Conservation (phyloP, 139 green algal species). For the Yamagishiella unicocca region DNA sequence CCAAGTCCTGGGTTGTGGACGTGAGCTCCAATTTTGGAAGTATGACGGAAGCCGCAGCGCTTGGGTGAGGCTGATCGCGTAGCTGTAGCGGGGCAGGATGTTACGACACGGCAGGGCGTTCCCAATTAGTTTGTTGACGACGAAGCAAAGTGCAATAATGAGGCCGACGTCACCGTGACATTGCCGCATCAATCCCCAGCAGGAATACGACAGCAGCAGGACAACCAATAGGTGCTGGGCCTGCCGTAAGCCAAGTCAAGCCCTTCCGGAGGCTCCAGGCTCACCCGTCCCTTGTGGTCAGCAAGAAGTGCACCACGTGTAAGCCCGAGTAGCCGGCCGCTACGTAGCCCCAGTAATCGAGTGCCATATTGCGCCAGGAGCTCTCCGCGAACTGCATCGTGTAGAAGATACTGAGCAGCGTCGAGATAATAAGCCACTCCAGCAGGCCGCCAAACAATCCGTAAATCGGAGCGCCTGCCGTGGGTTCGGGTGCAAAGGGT, state of each 20-base stretch:
- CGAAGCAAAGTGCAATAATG: too few species aligned
- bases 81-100: slow-evolving; percentile 5
- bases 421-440: slow-evolving; percentile 24
- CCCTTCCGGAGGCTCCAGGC: background rate
- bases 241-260: too few species aligned
- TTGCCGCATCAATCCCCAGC: too few species aligned
- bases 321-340: slow-evolving; percentile 23
- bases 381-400: background rate
- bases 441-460: slow-evolving; percentile 30
- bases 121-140: too few species aligned
- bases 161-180: too few species aligned
- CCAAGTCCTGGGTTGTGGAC: slow-evolving; percentile 11
- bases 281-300: slow-evolving; percentile 42
- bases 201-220: too few species aligned
- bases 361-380: background rate
- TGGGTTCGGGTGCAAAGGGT: too few species aligned
- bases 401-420: background rate
- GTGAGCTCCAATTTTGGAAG: slow-evolving; percentile 26
- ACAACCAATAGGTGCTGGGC: too few species aligned
- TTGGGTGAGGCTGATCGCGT: slow-evolving; percentile 30
- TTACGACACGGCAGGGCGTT: too few species aligned
- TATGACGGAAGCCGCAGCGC: slow-evolving; percentile 22
- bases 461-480: slow-evolving; percentile 15
- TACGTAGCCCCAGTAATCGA: slow-evolving; percentile 18
- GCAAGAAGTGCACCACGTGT: slow-evolving; percentile 36